Conservation (phyloP, 352 stramenopile species). For the Poterioochromonas sp. region DNA sequence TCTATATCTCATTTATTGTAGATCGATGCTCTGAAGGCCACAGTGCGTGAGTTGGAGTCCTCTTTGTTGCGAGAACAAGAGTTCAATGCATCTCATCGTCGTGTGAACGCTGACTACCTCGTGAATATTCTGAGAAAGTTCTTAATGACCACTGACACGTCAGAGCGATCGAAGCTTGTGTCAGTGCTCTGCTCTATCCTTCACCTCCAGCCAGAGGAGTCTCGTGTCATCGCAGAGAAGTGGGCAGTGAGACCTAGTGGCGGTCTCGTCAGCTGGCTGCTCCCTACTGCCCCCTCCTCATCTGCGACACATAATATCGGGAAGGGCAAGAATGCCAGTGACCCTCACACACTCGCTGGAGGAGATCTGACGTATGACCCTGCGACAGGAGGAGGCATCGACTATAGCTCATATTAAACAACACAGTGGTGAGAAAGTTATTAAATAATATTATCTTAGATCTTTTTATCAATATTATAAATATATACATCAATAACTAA, state of each 20-base stretch:
- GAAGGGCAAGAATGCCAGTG: background rate
- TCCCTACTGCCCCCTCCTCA: background rate
- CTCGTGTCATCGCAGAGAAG: background rate
- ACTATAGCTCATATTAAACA: background rate
- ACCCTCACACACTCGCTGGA: background rate
- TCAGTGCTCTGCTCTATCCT: conserved; percentile 4
- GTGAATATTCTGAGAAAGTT: conserved; percentile 23
- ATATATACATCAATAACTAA: too few species aligned
- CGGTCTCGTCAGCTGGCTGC: conserved; percentile 8
- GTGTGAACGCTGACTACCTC: conserved; percentile 12
- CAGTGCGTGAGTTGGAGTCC: conserved; percentile 21
- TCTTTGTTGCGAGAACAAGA: conserved; percentile 9
- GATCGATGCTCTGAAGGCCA: background rate
- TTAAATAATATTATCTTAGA: too few species aligned
- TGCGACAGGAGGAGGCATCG: background rate
- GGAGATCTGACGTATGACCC: background rate
- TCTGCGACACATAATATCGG: background rate
- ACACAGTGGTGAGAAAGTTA: background rate
- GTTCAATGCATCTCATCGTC: conserved; percentile 22
- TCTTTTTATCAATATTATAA: too few species aligned
- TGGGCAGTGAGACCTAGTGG: background rate
- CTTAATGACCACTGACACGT: background rate
- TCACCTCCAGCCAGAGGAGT: conserved; percentile 4
- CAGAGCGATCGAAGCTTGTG: conserved; percentile 19
- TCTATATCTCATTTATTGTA: background rate